Percentiles rank a stretch among this genome's conserved stretches.
phyloP scores from a whole-genome alignment of 2,329 filamentous ascomycete species.

The Penicillium griseofulvum region DNA sequence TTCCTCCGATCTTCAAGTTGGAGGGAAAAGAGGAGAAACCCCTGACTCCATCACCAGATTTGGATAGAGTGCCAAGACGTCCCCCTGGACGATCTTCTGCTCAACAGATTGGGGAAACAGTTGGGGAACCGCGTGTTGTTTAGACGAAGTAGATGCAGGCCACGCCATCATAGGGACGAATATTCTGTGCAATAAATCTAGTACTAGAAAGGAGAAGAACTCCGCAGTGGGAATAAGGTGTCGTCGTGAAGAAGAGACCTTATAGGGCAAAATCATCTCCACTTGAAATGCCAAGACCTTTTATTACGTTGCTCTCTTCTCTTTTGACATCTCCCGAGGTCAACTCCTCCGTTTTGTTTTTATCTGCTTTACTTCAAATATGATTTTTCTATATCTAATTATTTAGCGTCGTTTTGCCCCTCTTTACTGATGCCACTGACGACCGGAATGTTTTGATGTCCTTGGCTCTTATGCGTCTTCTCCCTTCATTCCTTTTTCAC shows the following conservation, averaged over 20 bases:
- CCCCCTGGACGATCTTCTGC: slow-evolving; percentile 3
- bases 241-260: not conserved
- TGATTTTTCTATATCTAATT: slow-evolving; percentile 1
- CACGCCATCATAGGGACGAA: not conserved
- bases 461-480: not conserved
- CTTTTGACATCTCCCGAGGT: not conserved
- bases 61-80: slow-evolving; percentile 14
- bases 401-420: not conserved
- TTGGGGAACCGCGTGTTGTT: not conserved
- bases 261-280: slow-evolving; percentile 18
- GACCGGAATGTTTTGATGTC: not conserved
- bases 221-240: slow-evolving; percentile 1
- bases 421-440: not conserved
- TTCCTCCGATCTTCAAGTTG: slow-evolving; percentile 3
- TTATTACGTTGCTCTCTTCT: slow-evolving; percentile 7
- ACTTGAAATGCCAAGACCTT: slow-evolving; percentile 24
- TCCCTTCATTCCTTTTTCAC: slow-evolving; percentile 5
- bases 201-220: slow-evolving; percentile 4
- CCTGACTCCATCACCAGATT: not conserved
- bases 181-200: too few relatives aligned
- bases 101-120: not conserved
- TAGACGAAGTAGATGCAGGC: not conserved
- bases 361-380: slow-evolving; percentile 1
- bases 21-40: not conserved
- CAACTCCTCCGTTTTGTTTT: not conserved